Conservation (phyloP, 495 filamentous ascomycete genomes). For the Daldinia vernicosa region DNA sequence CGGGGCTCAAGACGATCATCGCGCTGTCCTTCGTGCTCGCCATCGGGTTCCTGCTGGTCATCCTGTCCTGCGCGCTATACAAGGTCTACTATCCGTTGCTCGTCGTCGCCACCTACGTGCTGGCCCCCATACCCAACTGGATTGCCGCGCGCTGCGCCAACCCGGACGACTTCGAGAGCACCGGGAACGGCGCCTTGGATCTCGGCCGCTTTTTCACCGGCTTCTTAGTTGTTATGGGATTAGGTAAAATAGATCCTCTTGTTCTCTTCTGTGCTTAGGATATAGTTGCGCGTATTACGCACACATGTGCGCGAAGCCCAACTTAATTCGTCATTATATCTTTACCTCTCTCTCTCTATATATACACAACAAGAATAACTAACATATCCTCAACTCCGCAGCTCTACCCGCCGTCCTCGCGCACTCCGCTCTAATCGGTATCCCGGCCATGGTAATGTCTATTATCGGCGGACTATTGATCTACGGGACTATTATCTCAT, state of each 20-base stretch:
- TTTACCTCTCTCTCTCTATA: too few species aligned
- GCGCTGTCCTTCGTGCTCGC: slow-evolving; percentile 98
- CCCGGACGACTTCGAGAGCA: slow-evolving; percentile 94
- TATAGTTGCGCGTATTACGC: slow-evolving; percentile 7
- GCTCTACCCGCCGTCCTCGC: slow-evolving; percentile 92
- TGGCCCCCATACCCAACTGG: slow-evolving; percentile 96
- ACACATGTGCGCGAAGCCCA: background rate
- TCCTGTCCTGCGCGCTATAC: slow-evolving; percentile 95
- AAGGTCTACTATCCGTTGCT: slow-evolving; percentile 91
- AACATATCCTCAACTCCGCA: slow-evolving; percentile 45
- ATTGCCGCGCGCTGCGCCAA: slow-evolving; percentile 87
- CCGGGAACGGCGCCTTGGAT: slow-evolving; percentile 81
- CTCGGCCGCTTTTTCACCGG: slow-evolving; percentile 95
- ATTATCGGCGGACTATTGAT: slow-evolving; percentile 92
- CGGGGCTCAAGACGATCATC: slow-evolving; percentile 98
- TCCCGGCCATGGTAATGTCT: slow-evolving; percentile 94
- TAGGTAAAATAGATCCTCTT: slow-evolving; percentile 71
- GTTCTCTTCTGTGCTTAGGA: background rate
- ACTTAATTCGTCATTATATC: background rate
- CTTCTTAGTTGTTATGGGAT: slow-evolving; percentile 96
- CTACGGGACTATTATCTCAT: slow-evolving; percentile 97
- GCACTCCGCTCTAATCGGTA: slow-evolving; percentile 79
- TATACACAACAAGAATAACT: background rate
- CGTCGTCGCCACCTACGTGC: slow-evolving; percentile 92
- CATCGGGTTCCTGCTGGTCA: slow-evolving; percentile 98